Evolutionary conservation across 176 grass and related monocot species (phyloP), one percentile per base, ranked within the genome.

Genomic region (Rhynchospora breviuscula): DNA sequence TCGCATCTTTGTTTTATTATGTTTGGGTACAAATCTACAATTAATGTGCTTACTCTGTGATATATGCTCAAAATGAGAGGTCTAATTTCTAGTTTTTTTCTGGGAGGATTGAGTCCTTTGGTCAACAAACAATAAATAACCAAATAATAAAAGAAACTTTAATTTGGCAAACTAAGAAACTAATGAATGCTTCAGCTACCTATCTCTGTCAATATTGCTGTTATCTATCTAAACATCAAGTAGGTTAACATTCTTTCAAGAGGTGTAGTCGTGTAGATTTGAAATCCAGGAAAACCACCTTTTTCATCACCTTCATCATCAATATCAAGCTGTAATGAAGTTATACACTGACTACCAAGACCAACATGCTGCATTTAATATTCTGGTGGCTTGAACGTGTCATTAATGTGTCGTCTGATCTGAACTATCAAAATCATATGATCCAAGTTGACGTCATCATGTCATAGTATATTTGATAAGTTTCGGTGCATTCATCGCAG

Each of bases 1-100:
- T 54, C 53, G 71, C 47, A 75, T 23, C 46, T 76, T 71, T 6
- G 3, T 56, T 77, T 77, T 54, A 77, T 77, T 77, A 77, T 77
- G 43, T 77, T 77, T 26, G 45, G 46, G 17, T 75, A 21, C n/a
- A n/a, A n/a, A n/a, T n/a, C n/a, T n/a, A n/a, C 13, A 68, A 68
- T 40, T 40, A 40, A 40, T 75, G 21, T 53, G 70, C 70, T 75
- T 25, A 52, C 51, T 75, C 25, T 47, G 19, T 26, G 4, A 74
- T 40, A 40, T 40, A 40, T 25, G 69, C 19, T 74, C n/a, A 8
- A 65, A 10, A 31, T 31, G 21, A 63, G n/a, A 63, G 8, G 10
- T 53, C 51, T 10, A 53, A 71, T n/a, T 45, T 71, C 1, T 40
- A 40, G 35, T 40, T 40, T 40, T 40, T 40, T 40, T 40, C 35